Conservation (phyloP, 2,329 filamentous ascomycete genomes). For the Claviceps spartinae region DNA sequence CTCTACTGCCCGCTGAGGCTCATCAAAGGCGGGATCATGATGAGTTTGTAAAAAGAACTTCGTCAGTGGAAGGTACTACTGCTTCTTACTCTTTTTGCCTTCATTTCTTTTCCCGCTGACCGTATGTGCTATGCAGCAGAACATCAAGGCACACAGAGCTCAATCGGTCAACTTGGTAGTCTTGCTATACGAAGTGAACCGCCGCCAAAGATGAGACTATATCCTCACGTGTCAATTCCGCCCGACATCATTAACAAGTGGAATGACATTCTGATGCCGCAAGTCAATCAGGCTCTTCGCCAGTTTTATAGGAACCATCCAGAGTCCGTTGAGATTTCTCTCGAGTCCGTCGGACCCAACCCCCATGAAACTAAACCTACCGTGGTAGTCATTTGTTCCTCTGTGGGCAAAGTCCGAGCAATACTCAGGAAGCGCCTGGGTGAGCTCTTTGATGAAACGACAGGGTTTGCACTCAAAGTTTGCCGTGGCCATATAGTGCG, state of each 20-base stretch:
- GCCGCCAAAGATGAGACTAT: constrained; percentile 38
- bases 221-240: constrained; percentile 44
- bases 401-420: constrained; percentile 56
- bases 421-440: constrained; percentile 57
- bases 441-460: constrained; percentile 47
- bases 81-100: not conserved
- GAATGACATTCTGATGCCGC: constrained; percentile 57
- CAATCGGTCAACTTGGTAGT: constrained; percentile 4
- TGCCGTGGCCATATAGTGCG: constrained; percentile 54
- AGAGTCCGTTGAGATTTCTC: constrained; percentile 66
- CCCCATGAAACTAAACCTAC: constrained; percentile 54
- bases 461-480: constrained; percentile 54
- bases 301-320: constrained; percentile 59
- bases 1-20: not conserved
- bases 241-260: constrained; percentile 55
- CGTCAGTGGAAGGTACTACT: too few species aligned
- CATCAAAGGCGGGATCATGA: not conserved
- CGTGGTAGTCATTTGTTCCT: constrained; percentile 64
- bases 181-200: constrained; percentile 12
- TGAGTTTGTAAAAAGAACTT: not conserved
- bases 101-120: not conserved
- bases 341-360: constrained; percentile 60
- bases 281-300: constrained; percentile 57
- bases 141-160: not conserved
- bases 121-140: not conserved